These are phyloP conservation scores for Myriosclerotinia curreyana DNA, from an alignment of 2,329 filamentous ascomycete species.

Conservation along the genomic window DNA sequence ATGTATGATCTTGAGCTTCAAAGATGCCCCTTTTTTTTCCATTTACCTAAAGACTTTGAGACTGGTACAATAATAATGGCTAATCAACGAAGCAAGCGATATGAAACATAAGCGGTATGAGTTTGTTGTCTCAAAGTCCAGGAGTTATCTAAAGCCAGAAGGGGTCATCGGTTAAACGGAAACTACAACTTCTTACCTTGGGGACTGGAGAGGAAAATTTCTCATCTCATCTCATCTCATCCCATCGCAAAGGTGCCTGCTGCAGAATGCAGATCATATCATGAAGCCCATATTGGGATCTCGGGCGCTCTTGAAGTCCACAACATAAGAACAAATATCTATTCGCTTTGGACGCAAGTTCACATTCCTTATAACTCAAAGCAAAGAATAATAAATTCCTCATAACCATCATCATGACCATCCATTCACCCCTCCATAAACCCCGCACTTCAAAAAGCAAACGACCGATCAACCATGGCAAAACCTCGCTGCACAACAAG, in stretches of 20 bases:
- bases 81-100: neutral
- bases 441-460: neutral
- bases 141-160: too few relatives aligned
- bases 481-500: neutral
- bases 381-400: neutral
- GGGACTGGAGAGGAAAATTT: neutral
- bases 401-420: neutral
- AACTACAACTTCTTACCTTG: neutral
- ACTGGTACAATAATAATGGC: too few relatives aligned
- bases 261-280: neutral
- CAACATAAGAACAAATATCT: neutral
- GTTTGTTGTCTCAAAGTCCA: constrained; percentile 2
- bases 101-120: constrained; percentile 12
- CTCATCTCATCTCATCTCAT: too few relatives aligned
- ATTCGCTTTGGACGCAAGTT: neutral
- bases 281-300: neutral
- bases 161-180: neutral
- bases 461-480: neutral
- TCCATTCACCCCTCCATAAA: neutral
- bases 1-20: too few relatives aligned
- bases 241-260: too few relatives aligned
- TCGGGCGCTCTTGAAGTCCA: neutral
- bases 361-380: neutral
- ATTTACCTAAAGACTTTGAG: too few relatives aligned
- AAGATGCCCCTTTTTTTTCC: too few relatives aligned